A percentile compares a stretch with the other conserved stretches of the same genome.
phyloP scores from a whole-genome alignment of 1,284 basidiomycete genomes.

The Peniophora sp. region DNA sequence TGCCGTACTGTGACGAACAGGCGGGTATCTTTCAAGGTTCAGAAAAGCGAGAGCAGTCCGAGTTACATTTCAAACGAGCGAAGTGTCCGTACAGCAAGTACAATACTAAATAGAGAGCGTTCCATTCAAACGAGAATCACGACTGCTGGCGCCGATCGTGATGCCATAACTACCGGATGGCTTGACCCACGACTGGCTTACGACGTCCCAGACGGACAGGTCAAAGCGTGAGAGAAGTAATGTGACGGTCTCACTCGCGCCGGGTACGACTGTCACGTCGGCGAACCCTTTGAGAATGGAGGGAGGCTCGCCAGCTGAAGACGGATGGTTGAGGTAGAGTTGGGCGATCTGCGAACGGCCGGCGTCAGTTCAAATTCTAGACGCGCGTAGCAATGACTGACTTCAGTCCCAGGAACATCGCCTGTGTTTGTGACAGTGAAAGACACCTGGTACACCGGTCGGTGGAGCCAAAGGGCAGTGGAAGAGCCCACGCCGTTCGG shows the following conservation, averaged over 20 bases:
- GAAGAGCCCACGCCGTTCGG: constrained; percentile 43
- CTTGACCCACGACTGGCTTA: constrained; percentile 43
- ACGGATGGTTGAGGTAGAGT: constrained; percentile 35
- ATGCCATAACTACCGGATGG: constrained; percentile 37
- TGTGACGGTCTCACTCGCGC: constrained; percentile 25
- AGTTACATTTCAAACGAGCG: no score
- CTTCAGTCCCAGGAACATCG: constrained; percentile 42
- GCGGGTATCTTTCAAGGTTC: no score
- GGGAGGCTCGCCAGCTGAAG: constrained; percentile 31
- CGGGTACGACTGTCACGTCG: constrained; percentile 29
- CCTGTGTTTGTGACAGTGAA: constrained; percentile 59
- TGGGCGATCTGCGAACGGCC: constrained; percentile 28
- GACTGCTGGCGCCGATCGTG: constrained; percentile 45
- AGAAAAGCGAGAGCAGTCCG: no score
- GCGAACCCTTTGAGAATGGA: constrained; percentile 37
- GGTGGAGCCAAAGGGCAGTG: constrained; percentile 56
- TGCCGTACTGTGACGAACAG: no score
- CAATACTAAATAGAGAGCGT: constrained; percentile 9
- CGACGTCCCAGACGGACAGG: constrained; percentile 39
- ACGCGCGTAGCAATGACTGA: constrained; percentile 15
- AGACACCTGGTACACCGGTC: constrained; percentile 47
- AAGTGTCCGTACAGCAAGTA: no score
- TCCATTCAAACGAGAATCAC: constrained; percentile 30
- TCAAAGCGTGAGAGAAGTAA: constrained; percentile 35
- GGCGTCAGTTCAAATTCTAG: background rate